Evolutionary conservation across 1,284 basidiomycete species (phyloP).

Genomic region (Tilletia indica): DNA sequence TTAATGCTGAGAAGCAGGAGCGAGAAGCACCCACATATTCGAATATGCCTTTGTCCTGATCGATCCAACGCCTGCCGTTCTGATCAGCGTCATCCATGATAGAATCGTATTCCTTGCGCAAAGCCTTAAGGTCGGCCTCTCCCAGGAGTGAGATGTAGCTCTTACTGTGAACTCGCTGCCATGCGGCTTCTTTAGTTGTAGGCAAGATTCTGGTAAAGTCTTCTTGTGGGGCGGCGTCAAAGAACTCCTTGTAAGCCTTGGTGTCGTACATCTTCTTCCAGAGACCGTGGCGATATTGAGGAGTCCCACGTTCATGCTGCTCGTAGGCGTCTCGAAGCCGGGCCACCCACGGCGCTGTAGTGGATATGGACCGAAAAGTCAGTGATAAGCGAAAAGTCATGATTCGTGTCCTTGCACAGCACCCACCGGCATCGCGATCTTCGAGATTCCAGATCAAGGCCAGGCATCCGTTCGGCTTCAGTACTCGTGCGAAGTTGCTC

Average conservation of each 20-base stretch:
- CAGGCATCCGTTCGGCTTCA: conserved; percentile 38
- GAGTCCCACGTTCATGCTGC: conserved; percentile 39
- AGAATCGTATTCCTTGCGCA: conserved; percentile 31
- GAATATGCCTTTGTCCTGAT: conserved; percentile 42
- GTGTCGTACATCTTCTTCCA: conserved; percentile 49
- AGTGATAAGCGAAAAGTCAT: background rate
- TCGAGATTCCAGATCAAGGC: conserved; percentile 53
- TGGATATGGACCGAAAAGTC: background rate
- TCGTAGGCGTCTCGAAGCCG: conserved; percentile 48
- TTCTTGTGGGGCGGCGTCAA: conserved; percentile 27
- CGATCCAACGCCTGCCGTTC: conserved; percentile 42
- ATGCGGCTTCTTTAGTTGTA: conserved; percentile 37
- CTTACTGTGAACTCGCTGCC: conserved; percentile 29
- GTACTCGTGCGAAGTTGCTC: conserved; percentile 29
- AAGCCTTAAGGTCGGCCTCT: conserved; percentile 23
- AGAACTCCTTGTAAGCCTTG: conserved; percentile 27
- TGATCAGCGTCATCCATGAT: conserved; percentile 17
- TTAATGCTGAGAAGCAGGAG: background rate
- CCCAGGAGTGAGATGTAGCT: conserved; percentile 45
- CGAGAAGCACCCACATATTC: conserved; percentile 28
- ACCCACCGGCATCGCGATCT: conserved; percentile 39
- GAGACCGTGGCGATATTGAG: conserved; percentile 48
- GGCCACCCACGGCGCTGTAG: conserved; percentile 42
- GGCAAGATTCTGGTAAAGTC: conserved; percentile 40
- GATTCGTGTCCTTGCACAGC: background rate